phyloP scores from a whole-genome alignment of 208 protist genomes.

The Trypanosoma caninum region DNA sequence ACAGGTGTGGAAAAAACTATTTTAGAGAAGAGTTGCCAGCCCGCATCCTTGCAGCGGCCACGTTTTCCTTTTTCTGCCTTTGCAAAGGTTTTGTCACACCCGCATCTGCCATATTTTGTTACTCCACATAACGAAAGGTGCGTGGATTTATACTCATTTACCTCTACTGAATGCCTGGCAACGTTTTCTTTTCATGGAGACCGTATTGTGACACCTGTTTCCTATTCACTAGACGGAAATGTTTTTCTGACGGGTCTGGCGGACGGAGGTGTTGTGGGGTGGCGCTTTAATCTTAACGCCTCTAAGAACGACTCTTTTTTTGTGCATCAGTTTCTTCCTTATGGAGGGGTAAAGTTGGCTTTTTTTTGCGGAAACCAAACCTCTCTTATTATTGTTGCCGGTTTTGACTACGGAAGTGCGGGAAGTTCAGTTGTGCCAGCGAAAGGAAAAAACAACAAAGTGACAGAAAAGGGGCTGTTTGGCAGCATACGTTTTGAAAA shows the following conservation, averaged over 20 bases:
- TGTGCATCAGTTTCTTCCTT: constrained; percentile 36
- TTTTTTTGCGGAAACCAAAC: constrained; percentile 66
- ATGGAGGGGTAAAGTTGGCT: constrained; percentile 37
- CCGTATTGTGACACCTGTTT: constrained; percentile 39
- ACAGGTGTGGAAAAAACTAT: not conserved
- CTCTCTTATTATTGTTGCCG: constrained; percentile 58
- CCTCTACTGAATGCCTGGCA: constrained; percentile 59
- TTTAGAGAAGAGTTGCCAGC: not conserved
- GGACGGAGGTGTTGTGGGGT: constrained; percentile 66
- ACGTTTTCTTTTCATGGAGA: constrained; percentile 45
- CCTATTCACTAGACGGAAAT: constrained; percentile 68
- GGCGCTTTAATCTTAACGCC: constrained; percentile 49
- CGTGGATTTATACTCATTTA: constrained; percentile 81
- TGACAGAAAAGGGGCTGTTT: not conserved
- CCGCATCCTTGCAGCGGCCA: constrained; percentile 33
- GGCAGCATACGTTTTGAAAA: not conserved
- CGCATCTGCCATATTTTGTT: constrained; percentile 81
- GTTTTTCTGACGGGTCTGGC: constrained; percentile 63
- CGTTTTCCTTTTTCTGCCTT: constrained; percentile 24
- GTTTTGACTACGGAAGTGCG: constrained; percentile 44
- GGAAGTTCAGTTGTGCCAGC: not conserved
- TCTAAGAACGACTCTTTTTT: constrained; percentile 38
- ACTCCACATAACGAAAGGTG: constrained; percentile 48
- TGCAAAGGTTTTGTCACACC: constrained; percentile 52
- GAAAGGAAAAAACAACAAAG: not conserved